A percentile compares a stretch with the other conserved stretches of the same genome.
Conservation (phyloP, 140 eudicot species). For the Oenanthe javanica region DNA sequence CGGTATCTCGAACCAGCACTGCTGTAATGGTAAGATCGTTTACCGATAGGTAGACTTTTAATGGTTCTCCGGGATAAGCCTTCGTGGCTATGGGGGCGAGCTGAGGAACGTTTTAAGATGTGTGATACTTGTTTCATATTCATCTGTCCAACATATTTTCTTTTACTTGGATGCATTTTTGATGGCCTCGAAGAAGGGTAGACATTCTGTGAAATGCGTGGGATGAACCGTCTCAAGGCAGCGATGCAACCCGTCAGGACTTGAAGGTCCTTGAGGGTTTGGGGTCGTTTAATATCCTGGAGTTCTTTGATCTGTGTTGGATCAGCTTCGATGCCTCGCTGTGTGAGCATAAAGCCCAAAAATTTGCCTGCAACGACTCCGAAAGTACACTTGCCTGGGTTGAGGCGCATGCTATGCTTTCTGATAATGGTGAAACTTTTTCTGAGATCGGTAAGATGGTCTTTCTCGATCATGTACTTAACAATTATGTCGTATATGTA, state of each 20-base stretch:
- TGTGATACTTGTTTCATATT: background rate
- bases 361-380: too few relatives aligned
- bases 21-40: conserved; percentile 35
- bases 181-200: background rate
- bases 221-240: background rate
- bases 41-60: background rate
- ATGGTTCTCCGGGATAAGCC: background rate
- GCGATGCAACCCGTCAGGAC: background rate
- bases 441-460: too few relatives aligned
- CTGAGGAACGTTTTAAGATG: accelerated
- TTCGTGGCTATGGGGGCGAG: background rate
- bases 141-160: background rate
- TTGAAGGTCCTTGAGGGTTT: background rate
- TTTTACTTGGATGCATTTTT: background rate
- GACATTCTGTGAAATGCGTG: background rate
- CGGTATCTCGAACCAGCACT: background rate
- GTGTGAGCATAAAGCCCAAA: background rate
- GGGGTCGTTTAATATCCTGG: background rate
- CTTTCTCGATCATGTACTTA: too few relatives aligned
- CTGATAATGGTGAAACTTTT: too few relatives aligned
- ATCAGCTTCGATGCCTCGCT: background rate
- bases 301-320: background rate
- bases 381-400: too few relatives aligned
- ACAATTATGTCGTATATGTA: too few relatives aligned
- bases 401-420: too few relatives aligned